Evolutionary conservation across 352 stramenopile genomes (phyloP), one percentile per base, ranked within the genome.

Genomic region (Globisporangium carolinianum): DNA sequence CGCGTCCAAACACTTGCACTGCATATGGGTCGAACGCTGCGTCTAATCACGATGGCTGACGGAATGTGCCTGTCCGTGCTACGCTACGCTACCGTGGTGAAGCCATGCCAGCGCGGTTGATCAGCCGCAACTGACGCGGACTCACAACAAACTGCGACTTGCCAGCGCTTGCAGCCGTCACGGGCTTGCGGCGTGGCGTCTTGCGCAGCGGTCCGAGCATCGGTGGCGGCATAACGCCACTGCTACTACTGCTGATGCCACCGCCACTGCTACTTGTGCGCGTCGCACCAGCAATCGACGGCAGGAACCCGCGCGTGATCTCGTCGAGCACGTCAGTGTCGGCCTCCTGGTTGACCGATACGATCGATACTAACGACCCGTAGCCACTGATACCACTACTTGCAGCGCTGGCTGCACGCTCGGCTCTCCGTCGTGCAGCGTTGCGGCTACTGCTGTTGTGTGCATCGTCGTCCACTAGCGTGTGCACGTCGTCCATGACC

Each of bases 401-500:
- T 10, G 58, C 39, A n/a, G 58, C 50, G 17, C n/a, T 35, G 32
- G 57, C 35, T 47, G 58, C 45, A 57, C 64, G 67, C 47, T 75
- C 65, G 5, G 65, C 62, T 38, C 61, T 55, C 5, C 50, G 62
- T 3, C 59, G 54, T 41, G 38, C 42, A 6, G 37, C 47, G 6
- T 24, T 55, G 37, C 58, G 58, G 39, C 59, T 58, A n/a, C 46
- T 52, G 41, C 59, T 49, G 42, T 35, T 17, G 14, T 24, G 15
- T 6, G 11, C 35, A 8, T 42, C 47, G 35, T 51, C 45, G 10
- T 76, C 45, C 36, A 71, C 24, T n/a, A 73, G 65, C 38, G 63
- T 51, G 46, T 83, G 77, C 5, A 87, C 72, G 43, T 89, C 72
- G 46, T 89, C 70, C 46, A 89, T 77, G 36, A 89, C 74, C 0